A percentile compares a stretch with the other conserved stretches of the same genome.
These are phyloP conservation scores for Eucalyptus guilfoylei DNA, from an alignment of 345 rosid species.

Conservation along the genomic window DNA sequence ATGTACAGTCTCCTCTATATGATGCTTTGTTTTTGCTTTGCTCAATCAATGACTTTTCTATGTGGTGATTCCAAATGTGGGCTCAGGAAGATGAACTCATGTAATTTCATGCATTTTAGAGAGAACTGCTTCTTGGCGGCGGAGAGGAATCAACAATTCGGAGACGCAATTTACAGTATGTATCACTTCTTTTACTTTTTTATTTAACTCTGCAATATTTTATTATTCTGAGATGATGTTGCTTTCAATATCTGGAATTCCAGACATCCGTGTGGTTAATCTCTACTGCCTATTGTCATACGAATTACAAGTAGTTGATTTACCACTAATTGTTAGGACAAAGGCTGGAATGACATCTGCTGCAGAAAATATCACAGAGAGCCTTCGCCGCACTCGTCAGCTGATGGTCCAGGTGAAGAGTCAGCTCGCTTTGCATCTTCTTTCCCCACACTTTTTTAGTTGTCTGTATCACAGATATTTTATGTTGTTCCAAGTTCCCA, in stretches of 20 bases:
- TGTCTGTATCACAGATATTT: background rate
- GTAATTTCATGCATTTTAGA: slow-evolving; percentile 21
- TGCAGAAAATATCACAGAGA: slow-evolving; percentile 94
- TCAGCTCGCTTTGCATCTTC: background rate
- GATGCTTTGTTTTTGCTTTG: background rate
- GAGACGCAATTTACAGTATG: slow-evolving; percentile 84
- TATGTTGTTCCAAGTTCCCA: background rate
- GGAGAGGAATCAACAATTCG: slow-evolving; percentile 86
- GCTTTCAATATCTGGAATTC: background rate
- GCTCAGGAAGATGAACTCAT: background rate
- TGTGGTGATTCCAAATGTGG: background rate
- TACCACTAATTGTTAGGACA: slow-evolving; percentile 30
- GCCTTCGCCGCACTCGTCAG: slow-evolving; percentile 88
- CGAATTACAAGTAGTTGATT: background rate
- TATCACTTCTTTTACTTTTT: background rate
- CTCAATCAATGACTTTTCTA: background rate
- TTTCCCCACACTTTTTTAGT: background rate
- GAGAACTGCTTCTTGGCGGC: slow-evolving; percentile 91
- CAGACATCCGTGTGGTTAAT: background rate
- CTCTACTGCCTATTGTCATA: background rate
- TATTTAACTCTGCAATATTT: background rate
- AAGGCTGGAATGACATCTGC: slow-evolving; percentile 94
- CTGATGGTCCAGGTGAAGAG: slow-evolving; percentile 84
- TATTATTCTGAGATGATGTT: background rate
- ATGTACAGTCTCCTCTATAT: background rate